These are phyloP conservation scores for Leonotis leonurus DNA, from an alignment of 257 asterid genomes.

Conservation along the genomic window DNA sequence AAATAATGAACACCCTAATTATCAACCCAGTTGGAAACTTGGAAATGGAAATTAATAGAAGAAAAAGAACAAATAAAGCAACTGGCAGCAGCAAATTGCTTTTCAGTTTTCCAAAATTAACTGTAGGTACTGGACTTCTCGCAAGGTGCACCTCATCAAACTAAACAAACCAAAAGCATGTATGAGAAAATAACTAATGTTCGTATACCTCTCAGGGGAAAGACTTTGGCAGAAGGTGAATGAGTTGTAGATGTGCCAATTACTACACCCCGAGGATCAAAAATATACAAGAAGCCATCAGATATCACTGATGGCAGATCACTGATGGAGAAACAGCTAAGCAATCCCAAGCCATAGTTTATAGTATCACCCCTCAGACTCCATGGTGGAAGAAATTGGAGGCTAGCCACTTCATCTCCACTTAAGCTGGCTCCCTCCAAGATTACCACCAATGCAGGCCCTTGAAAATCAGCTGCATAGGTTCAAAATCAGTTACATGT, in stretches of 20 bases:
- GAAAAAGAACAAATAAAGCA: neutral
- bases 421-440: conserved; percentile 84
- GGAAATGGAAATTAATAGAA: conserved; percentile 5
- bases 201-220: conserved; percentile 67
- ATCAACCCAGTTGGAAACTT: neutral
- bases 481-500: conserved; percentile 17
- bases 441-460: conserved; percentile 81
- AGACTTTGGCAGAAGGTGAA: conserved; percentile 82
- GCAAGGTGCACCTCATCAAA: conserved; percentile 2
- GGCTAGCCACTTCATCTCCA: conserved; percentile 83
- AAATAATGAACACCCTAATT: neutral
- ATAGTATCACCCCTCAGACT: conserved; percentile 73
- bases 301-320: conserved; percentile 82
- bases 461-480: conserved; percentile 93
- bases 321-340: conserved; percentile 82
- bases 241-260: conserved; percentile 55
- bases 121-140: conserved; percentile 3
- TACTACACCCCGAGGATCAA: conserved; percentile 90
- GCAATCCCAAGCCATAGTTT: conserved; percentile 88
- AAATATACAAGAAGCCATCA: conserved; percentile 82
- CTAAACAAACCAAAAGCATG: conserved; percentile 16
- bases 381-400: conserved; percentile 98
- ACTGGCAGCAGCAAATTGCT: conserved; percentile 3
- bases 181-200: conserved; percentile 9
- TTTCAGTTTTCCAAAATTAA: neutral